phyloP scores from a whole-genome alignment of 306 rosid species.

The Alnus rubra region DNA sequence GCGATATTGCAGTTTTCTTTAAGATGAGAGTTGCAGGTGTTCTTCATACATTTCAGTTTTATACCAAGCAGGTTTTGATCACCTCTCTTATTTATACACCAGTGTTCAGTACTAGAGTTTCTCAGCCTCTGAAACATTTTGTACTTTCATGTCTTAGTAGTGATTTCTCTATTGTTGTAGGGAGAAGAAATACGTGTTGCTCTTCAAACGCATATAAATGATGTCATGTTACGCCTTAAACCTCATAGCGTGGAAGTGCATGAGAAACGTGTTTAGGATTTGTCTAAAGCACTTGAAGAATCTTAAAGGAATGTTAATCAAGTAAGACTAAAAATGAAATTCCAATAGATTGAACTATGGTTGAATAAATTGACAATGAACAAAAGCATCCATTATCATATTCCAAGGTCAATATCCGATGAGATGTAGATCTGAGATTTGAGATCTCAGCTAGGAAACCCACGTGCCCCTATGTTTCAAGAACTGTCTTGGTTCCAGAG shows the following conservation, averaged over 20 bases:
- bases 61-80: conserved; percentile 78
- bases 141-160: conserved; percentile 10
- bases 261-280: conserved; percentile 70
- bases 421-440: too few relatives aligned
- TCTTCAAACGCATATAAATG: conserved; percentile 94
- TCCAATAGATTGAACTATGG: conserved; percentile 1
- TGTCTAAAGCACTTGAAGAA: conserved; percentile 76
- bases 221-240: conserved; percentile 84
- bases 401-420: background rate
- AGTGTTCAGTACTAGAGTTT: conserved; percentile 1
- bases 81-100: conserved; percentile 20
- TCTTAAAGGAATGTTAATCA: conserved; percentile 72
- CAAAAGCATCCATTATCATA: background rate
- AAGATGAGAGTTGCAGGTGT: conserved; percentile 99
- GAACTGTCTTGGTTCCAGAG: too few relatives aligned
- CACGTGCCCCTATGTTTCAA: too few relatives aligned
- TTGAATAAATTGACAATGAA: background rate
- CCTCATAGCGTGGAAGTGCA: conserved; percentile 50
- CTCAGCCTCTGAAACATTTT: conserved; percentile 6
- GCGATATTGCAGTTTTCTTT: conserved; percentile 93
- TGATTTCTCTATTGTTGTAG: conserved; percentile 41
- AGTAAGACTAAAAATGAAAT: conserved; percentile 47
- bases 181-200: conserved; percentile 99
- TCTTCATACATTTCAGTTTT: conserved; percentile 92
- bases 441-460: too few relatives aligned